Evolutionary conservation across 2,329 filamentous ascomycete species (phyloP), one percentile per base, ranked within the genome.

Genomic region (Fusarium neocosmosporiellum): DNA sequence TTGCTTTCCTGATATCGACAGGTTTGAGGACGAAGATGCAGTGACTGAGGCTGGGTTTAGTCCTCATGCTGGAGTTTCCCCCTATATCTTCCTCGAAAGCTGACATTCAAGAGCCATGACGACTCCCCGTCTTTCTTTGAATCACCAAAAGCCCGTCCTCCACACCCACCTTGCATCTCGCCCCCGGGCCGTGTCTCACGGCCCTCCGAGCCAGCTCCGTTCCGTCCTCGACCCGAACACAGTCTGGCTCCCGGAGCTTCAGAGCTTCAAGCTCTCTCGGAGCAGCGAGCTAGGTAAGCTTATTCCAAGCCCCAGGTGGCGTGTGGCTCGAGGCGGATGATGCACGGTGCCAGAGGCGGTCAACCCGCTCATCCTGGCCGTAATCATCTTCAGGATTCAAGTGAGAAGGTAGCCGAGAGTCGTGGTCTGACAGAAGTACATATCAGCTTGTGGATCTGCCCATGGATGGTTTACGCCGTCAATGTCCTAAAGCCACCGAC

Each of bases 191-290:
- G 37, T 24, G 54, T 66, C n/a, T 50, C 33, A 41, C 39, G 48
- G 41, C 11, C 33, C 33, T 57, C 70, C 63, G 70, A 60, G 22
- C 27, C 41, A 22, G 58, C 22, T 46, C 66, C 70, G 70, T 50
- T 67, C 70, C 63, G 67, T 73, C 37, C 53, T 59, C 27, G 55
- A 55, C 54, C 39, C 39, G 43, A 27, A 59, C 48, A 46, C 27
- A 34, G 29, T 50, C 24, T 39, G 50, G 14, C 24, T 36, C 29
- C 43, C 39, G 70, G 60, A 48, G 41, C 16, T 22, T 55, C 27
- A 29, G 24, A 50, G 46, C 46, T 50, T 50, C 20, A 31, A 71
- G 34, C 58, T 66, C 66, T 53, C 39, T 58, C 31, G 27, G 55
- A 37, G 11, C 29, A 54, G 31, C 24, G 59, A 53, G 46, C 46